Evolutionary conservation across 2,329 filamentous ascomycete genomes (phyloP).

Genomic region (Neofusicoccum ribis): DNA sequence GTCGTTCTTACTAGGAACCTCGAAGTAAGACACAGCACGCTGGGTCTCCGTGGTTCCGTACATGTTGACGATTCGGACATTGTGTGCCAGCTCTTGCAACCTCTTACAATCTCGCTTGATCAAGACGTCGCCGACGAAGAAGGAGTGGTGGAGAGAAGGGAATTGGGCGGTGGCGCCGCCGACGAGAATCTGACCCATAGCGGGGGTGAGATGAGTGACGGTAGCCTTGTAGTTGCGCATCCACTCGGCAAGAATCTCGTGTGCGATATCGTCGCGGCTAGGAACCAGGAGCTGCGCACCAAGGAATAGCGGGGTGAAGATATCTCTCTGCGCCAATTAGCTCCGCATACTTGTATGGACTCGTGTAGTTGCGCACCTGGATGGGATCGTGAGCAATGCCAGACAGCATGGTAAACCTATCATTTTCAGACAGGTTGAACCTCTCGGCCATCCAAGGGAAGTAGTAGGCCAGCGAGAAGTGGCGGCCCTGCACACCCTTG

Average conservation of each 20-base stretch:
- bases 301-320: conserved; percentile 87
- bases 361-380: conserved; percentile 34
- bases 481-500: conserved; percentile 84
- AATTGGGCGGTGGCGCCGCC: conserved; percentile 78
- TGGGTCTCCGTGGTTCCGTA: conserved; percentile 88
- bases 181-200: conserved; percentile 94
- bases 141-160: conserved; percentile 71
- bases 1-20: conserved; percentile 66
- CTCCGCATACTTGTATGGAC: too few relatives aligned
- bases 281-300: conserved; percentile 79
- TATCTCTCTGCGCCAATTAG: conserved; percentile 55
- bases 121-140: conserved; percentile 90
- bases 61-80: conserved; percentile 78
- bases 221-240: conserved; percentile 73
- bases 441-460: conserved; percentile 90
- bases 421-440: conserved; percentile 71
- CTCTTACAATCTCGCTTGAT: conserved; percentile 79
- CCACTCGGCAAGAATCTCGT: conserved; percentile 88
- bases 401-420: conserved; percentile 77
- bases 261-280: conserved; percentile 77
- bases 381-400: conserved; percentile 75
- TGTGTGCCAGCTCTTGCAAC: conserved; percentile 73
- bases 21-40: conserved; percentile 78
- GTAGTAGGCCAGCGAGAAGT: conserved; percentile 83
- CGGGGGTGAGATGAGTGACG: conserved; percentile 87